Base-by-base conservation (phyloP, 768 basidiomycete genomes). In the Pleurotus platypus region DNA sequence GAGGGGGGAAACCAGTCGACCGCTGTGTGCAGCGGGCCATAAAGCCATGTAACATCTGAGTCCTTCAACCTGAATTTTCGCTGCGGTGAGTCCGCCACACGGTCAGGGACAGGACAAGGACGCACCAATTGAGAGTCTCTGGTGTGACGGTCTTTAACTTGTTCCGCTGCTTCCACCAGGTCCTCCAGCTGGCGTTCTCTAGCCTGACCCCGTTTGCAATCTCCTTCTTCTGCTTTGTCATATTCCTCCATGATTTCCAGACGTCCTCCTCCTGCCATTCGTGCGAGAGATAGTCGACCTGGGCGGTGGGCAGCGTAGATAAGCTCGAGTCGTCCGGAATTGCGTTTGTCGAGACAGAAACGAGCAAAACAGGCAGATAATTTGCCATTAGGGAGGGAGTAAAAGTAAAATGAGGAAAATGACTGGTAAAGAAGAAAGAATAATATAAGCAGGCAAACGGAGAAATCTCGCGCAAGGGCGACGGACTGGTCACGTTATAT, bases 131-230 rank as follows among this genome's bases (percentile, higher is more conserved):
- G 64, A 99, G 84, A 3, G 95, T 97, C 77, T 99, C 97, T 57
- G 96, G 96, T 22, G 87, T 90, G 69, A 99, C 81, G 0, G 96
- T 99, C 76, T 89, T 92, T 60, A 99, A 82, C 62, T 94, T 91
- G 65, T 97, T 97, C 60, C 96, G 79, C 81, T 98, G 95, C 75
- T 98, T 98, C 88, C 95, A 98, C 96, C 96, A 99, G 1, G 95
- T 98, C 42, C 96, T 78, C 96, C 96, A 99, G 59, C 90, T 92
- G 7, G 97, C 97, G 66, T 99, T 99, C 79, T 99, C 97, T 57
- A 99, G 83, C 49, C 96, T 79, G 48, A 89, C 79, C 47, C 96
- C 96, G 69, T 99, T 98, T 5, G 92, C 85, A 67, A 99, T 97
- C 74, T 94, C 96, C 69, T 96, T 90, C 84, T 98, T 99, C 79